Percentiles rank a stretch among this genome's conserved stretches.
Evolutionary conservation across 2,329 filamentous ascomycete genomes (phyloP).

Genomic region (Aspergillus proliferans): DNA sequence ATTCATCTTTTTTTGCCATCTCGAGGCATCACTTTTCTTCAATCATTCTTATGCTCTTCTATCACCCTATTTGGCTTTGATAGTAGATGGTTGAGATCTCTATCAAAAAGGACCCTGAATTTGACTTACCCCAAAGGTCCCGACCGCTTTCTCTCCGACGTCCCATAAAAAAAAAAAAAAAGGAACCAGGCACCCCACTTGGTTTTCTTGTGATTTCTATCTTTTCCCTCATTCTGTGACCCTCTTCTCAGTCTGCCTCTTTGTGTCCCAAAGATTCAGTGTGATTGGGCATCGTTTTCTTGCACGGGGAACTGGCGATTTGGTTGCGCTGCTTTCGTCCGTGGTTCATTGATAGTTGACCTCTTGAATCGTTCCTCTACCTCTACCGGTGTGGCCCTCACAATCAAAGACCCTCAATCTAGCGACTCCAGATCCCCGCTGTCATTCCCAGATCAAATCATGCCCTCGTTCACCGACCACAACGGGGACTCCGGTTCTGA

Average conservation of each 20-base stretch:
- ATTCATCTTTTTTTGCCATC: neutral
- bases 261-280: neutral
- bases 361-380: neutral
- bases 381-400: neutral
- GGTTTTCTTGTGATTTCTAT: constrained; percentile 1
- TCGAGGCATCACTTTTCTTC: neutral
- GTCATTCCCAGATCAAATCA: constrained; percentile 4
- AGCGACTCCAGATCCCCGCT: neutral
- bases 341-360: neutral
- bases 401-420: neutral
- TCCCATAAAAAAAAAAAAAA: too few species aligned
- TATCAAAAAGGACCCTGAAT: neutral
- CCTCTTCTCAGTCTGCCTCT: neutral
- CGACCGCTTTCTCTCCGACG: neutral
- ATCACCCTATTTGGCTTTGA: neutral
- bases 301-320: too few species aligned
- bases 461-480: constrained; percentile 26
- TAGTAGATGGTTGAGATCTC: neutral
- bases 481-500: constrained; percentile 14
- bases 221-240: neutral
- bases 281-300: too few species aligned
- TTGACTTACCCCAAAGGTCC: neutral
- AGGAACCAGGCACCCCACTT: neutral
- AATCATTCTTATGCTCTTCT: neutral
- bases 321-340: too few species aligned